Base-by-base conservation (phyloP, 164 flowering plant species). In the Akebia trifoliata region DNA sequence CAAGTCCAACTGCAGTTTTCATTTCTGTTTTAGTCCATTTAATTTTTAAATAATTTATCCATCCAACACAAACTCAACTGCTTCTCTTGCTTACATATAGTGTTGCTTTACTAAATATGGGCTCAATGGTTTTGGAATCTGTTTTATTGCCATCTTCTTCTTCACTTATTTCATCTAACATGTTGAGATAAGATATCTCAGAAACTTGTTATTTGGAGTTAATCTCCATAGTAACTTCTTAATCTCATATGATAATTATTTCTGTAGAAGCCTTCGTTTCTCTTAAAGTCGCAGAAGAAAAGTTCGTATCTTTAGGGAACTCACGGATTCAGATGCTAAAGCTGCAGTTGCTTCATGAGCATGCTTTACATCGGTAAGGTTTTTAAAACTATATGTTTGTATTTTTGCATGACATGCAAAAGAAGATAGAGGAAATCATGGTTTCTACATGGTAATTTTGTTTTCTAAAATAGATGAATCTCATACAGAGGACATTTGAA, bases 281-380 rank as follows among this genome's bases (percentile, higher is more conserved):
- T 50, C 77, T 87, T 50, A 78, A 64, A 66, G 72, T 82, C 48
- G 99, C 87, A 15, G 97, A 90, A 66, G 84, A 75, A 67, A 86
- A 77, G 69, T 86, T 86, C 46, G 14, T 77, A 17, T 76, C 83
- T 25, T 62, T 86, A 48, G 82, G 95, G 48, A 83, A 80, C 63
- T 84, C 97, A 49, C 73, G 72, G 71, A 81, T 90, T 39, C 79
- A 78, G 57, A 61, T 81, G 22, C 42, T 93, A 25, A 90, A 86
- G 65, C 75, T 93, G 52, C 96, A 90, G 75, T 75, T 90, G 66
- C 82, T 93, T 36, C 99, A 93, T 74, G 96, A 93, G 45, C 81
- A 52, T 56, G 90, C 97, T 62, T 72, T 90, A 56, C 96, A 90
- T 60, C 74, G 82, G 96, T 89, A 66, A 53, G 68, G 10, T 2